Evolutionary conservation across 495 filamentous ascomycete species (phyloP), one percentile per base, ranked within the genome.

Genomic region (Aspergillus haitiensis): DNA sequence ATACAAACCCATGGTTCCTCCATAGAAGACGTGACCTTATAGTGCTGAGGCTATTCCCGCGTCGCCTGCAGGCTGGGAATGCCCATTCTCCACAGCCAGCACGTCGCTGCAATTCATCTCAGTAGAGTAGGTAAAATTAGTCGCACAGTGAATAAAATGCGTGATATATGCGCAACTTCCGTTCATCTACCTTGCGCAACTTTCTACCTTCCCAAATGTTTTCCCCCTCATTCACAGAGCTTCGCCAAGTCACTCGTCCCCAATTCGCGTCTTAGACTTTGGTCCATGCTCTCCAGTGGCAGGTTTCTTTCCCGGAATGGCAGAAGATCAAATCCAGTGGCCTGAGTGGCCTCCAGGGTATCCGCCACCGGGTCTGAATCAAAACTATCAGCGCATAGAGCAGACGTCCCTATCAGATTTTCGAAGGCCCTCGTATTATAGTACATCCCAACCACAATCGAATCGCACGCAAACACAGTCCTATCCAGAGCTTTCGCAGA

Each of bases 341-440:
- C 44, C 44, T 8, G 44, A 47, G 44, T 47, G 44, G 44, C 44
- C 44, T n/a, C 15, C 44, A 21, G 44, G 15, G 6, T 60, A 54
- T 39, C 36, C 49, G 8, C 58, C 50, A 39, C 13, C 32, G 12
- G 48, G 54, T 31, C 5, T 27, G 15, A 47, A 46, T 37, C 37
- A 44, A 13, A 54, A 32, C 32, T 34, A 21, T 21, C 37, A 50
- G 16, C 50, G 58, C 40, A 39, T 21, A 13, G 50, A 60, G 49
- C 16, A 60, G 39, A 15, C 52, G 40, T 34, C 48, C 10, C 15
- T 48, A 37, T 12, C 21, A 16, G 16, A 32, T 40, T 44, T 54
- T 7, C 52, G 42, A 32, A 48, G 50, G 31, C 40, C 49, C 40
- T 44, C 58, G 16, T 54, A 54, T 13, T 60, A 60, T 21, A 44